Evolutionary conservation across 768 basidiomycete genomes (phyloP).

Genomic region (Clavaria fumosa): DNA sequence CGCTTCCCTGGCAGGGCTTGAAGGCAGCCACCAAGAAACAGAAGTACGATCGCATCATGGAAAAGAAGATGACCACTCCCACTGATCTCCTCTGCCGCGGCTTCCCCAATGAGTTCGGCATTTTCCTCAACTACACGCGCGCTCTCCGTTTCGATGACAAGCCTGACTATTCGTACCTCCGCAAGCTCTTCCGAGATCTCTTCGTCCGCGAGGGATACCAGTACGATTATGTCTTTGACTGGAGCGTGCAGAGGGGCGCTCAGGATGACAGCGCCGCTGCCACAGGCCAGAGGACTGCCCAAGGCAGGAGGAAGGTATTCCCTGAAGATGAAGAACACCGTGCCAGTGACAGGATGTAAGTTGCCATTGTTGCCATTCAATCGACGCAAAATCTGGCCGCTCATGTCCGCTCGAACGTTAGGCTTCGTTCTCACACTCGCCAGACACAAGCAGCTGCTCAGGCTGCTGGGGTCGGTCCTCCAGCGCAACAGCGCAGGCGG

Average conservation of each 20-base stretch:
- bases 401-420: slow-evolving; percentile 18
- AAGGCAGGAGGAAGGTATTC: slow-evolving; percentile 66
- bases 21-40: slow-evolving; percentile 99
- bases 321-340: slow-evolving; percentile 79
- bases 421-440: slow-evolving; percentile 80
- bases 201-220: slow-evolving; percentile 97
- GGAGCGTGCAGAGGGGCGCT: slow-evolving; percentile 74
- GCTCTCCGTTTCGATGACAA: slow-evolving; percentile 99
- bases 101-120: slow-evolving; percentile 99
- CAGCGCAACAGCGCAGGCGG: slow-evolving; percentile 32
- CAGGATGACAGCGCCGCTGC: slow-evolving; percentile 61
- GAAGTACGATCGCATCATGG: slow-evolving; percentile 99
- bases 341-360: slow-evolving; percentile 72
- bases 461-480: slow-evolving; percentile 29
- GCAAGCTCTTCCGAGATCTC: slow-evolving; percentile 97
- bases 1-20: slow-evolving; percentile 97
- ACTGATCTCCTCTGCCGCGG: slow-evolving; percentile 95
- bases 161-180: slow-evolving; percentile 98
- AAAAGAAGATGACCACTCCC: slow-evolving; percentile 99
- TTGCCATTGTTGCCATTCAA: slow-evolving; percentile 12
- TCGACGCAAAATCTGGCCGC: slow-evolving; percentile 1
- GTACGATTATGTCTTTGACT: slow-evolving; percentile 99
- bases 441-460: slow-evolving; percentile 55
- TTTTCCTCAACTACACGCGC: slow-evolving; percentile 98
- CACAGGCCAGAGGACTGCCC: no score